Evolutionary conservation across 345 rosid species (phyloP).

Genomic region (Salix koriyanagi): DNA sequence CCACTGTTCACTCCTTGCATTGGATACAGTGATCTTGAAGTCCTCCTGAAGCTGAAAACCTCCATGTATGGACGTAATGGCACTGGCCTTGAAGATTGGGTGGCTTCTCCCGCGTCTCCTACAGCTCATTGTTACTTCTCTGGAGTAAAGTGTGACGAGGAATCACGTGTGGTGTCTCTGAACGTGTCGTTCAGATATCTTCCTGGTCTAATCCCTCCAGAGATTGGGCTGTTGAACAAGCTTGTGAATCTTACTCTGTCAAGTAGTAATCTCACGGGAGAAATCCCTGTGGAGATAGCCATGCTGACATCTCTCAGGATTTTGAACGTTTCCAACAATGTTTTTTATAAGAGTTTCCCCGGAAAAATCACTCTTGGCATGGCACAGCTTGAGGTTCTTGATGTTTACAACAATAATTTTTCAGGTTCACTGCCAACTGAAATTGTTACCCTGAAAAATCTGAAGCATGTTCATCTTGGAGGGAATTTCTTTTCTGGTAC

Average conservation of each 20-base stretch:
- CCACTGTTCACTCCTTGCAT: slow-evolving; percentile 23
- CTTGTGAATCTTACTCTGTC: slow-evolving; percentile 63
- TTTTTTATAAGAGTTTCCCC: slow-evolving; percentile 48
- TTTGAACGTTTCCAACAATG: slow-evolving; percentile 65
- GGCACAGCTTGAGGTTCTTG: slow-evolving; percentile 57
- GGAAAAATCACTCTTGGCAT: slow-evolving; percentile 46
- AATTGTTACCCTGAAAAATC: slow-evolving; percentile 44
- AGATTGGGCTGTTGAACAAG: slow-evolving; percentile 52
- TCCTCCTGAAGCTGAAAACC: slow-evolving; percentile 59
- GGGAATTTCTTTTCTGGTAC: slow-evolving; percentile 76
- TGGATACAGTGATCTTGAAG: slow-evolving; percentile 47
- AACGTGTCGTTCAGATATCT: slow-evolving; percentile 47
- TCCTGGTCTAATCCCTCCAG: slow-evolving; percentile 58
- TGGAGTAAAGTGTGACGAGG: slow-evolving; percentile 62
- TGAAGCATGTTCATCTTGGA: slow-evolving; percentile 53
- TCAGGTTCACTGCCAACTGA: slow-evolving; percentile 51
- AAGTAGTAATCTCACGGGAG: slow-evolving; percentile 48
- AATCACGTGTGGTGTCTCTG: slow-evolving; percentile 54
- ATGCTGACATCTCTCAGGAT: slow-evolving; percentile 52
- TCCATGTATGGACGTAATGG: slow-evolving; percentile 51
- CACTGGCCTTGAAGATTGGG: slow-evolving; percentile 69
- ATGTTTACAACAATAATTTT: slow-evolving; percentile 66
- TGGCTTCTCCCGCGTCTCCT: slow-evolving; percentile 21
- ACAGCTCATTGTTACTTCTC: slow-evolving; percentile 72
- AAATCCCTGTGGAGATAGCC: slow-evolving; percentile 50